phyloP scores from a whole-genome alignment of 768 basidiomycete species.

The Amyloporia xantha region DNA sequence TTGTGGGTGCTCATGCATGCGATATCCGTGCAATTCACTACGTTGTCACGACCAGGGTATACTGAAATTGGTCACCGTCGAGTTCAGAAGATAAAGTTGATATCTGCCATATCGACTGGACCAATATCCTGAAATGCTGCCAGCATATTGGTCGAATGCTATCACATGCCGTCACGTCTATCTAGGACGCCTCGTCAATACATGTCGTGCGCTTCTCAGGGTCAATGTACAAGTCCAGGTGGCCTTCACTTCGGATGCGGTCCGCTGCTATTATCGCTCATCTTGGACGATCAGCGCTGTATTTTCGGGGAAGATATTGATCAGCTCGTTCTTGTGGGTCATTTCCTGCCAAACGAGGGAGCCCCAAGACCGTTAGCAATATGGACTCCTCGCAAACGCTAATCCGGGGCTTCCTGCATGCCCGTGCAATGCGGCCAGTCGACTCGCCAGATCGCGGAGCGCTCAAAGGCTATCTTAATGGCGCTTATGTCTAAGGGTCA shows the following conservation, averaged over 20 bases:
- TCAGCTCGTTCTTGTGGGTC: background rate
- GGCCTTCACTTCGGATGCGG: background rate
- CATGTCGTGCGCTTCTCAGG: too few relatives aligned
- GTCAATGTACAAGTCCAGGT: background rate
- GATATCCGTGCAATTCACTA: too few relatives aligned
- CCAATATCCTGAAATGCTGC: too few relatives aligned
- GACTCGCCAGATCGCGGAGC: background rate
- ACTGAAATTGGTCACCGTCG: too few relatives aligned
- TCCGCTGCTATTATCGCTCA: conserved; percentile 2
- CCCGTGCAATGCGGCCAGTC: background rate
- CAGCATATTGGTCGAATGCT: too few relatives aligned
- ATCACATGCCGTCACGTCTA: too few relatives aligned
- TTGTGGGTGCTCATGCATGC: too few relatives aligned
- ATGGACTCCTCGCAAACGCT: background rate
- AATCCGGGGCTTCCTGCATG: background rate
- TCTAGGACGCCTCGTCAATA: too few relatives aligned
- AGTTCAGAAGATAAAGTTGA: too few relatives aligned
- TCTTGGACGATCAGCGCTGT: conserved; percentile 4
- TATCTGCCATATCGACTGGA: too few relatives aligned
- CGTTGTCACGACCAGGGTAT: too few relatives aligned
- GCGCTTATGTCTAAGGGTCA: background rate
- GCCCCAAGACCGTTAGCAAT: background rate
- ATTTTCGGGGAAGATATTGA: conserved; percentile 1
- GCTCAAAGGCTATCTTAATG: background rate
- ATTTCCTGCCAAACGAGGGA: background rate